Conservation (phyloP, 805 yeast genomes). For the Cyberlindnera xishuangbannaensis region DNA sequence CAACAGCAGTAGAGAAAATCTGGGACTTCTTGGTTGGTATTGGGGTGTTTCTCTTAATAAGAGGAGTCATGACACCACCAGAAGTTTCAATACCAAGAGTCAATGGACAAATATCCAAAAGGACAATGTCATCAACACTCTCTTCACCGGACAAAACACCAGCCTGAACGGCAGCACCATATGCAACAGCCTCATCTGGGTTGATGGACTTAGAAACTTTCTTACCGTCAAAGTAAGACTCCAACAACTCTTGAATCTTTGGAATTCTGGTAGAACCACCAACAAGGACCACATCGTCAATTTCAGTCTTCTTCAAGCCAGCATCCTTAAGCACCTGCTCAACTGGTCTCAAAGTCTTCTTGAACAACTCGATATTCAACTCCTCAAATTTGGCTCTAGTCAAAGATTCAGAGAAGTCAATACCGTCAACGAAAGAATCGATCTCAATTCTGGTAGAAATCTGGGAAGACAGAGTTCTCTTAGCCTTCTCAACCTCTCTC, state of each 20-base stretch:
- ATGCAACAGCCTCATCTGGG: slow-evolving; percentile 99
- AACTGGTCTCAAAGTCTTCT: slow-evolving; percentile 92
- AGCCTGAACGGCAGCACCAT: slow-evolving; percentile 99
- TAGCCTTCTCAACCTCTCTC: slow-evolving; percentile 98
- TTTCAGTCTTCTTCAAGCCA: slow-evolving; percentile 77
- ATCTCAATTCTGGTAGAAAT: slow-evolving; percentile 95
- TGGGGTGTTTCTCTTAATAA: slow-evolving; percentile 91
- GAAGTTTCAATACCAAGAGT: slow-evolving; percentile 95
- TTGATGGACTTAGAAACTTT: slow-evolving; percentile 95
- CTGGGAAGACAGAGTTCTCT: slow-evolving; percentile 92
- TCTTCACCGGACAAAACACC: slow-evolving; percentile 96
- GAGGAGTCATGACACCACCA: slow-evolving; percentile 96
- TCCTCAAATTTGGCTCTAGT: slow-evolving; percentile 98
- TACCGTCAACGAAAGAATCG: slow-evolving; percentile 90
- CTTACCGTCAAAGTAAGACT: slow-evolving; percentile 87
- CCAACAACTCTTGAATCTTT: slow-evolving; percentile 90
- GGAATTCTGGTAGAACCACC: slow-evolving; percentile 99
- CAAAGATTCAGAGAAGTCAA: slow-evolving; percentile 90
- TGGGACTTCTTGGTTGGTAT: slow-evolving; percentile 95
- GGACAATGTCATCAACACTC: slow-evolving; percentile 83
- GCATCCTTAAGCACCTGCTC: slow-evolving; percentile 94
- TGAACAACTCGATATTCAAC: slow-evolving; percentile 86
- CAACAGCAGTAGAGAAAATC: slow-evolving; percentile 92
- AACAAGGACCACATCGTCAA: slow-evolving; percentile 92
- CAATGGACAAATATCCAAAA: slow-evolving; percentile 90